Conservation (phyloP, 345 rosid species). For the Eucalyptus marginata region DNA sequence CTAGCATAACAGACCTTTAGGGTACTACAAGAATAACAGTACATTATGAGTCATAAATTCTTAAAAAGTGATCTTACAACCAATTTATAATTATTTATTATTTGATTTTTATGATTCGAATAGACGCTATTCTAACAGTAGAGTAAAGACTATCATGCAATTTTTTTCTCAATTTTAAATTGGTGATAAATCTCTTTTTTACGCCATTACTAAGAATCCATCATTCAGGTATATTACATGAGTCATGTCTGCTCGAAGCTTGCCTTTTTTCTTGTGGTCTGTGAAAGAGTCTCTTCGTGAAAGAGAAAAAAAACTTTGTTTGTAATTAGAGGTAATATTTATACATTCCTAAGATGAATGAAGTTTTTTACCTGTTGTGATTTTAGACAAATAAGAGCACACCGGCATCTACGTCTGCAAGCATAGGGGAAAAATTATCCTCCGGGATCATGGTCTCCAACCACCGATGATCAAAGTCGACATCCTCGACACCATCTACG, state of each 20-base stretch:
- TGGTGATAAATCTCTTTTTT: neutral
- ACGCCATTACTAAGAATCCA: neutral
- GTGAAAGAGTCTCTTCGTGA: neutral
- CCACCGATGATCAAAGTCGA: no score
- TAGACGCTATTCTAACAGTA: fast-evolving
- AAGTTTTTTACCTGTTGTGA: neutral
- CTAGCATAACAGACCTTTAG: fast-evolving
- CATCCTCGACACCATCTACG: no score
- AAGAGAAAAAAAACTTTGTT: neutral
- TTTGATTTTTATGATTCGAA: fast-evolving
- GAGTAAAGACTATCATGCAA: no score
- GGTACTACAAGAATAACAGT: fast-evolving
- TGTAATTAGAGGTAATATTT: neutral
- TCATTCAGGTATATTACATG: neutral
- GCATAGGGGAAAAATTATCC: neutral
- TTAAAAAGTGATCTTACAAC: fast-evolving
- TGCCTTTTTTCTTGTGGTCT: neutral
- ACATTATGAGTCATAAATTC: fast-evolving
- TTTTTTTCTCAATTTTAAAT: neutral
- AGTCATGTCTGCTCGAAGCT: neutral
- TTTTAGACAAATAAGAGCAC: conserved; percentile 6
- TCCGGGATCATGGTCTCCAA: neutral
- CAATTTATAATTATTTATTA: no score
- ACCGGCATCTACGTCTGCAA: conserved; percentile 21
- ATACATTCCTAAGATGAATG: neutral